Evolutionary conservation across 2,329 filamentous ascomycete genomes (phyloP), one percentile per base, ranked within the genome.

Genomic region (Fonsecaea multimorphosa): DNA sequence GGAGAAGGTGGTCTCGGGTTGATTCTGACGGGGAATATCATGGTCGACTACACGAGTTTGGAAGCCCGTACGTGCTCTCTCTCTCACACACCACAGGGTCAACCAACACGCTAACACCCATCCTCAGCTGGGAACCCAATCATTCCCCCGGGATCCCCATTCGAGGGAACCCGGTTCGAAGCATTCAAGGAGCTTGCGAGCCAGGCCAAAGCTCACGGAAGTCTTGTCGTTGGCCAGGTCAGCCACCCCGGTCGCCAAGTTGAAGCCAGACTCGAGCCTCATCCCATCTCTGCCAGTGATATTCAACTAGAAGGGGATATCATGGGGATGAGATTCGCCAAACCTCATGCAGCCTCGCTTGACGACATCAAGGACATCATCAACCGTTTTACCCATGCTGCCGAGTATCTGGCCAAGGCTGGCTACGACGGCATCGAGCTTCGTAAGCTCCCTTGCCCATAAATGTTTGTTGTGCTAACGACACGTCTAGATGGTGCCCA

Each of bases 21-120:
- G 29, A 85, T 89, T 64, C 74, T 88, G 65, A 87, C 86, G 0
- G 87, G 88, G 51, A 90, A 90, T 75, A 79, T 88, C 65, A 87
- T 88, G 82, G 81, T 89, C 52, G 85, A 88, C 55, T 85, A 83
- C 68, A 85, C 87, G 57, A 82, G 86, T 59, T 76, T 88, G 1
- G 85, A 87, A 68, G 80, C 79, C 7, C 36, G 7, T 87, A 88
- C 82, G 81, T 89, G 32, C 46, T 85, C 88, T 58, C 85, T 83
- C 68, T 2, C 29, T 8, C 8, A 8, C 8, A 31, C 29, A 31
- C 3, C 3, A 31, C 29, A 31, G 29, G n/a, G n/a, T n/a, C n/a
- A n/a, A n/a, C n/a, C 29, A 31, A 8, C 3, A 49, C 9, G n/a
- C 58, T 60, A 32, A 60, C 58, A 19, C 16, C n/a, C 31, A 1